phyloP scores from a whole-genome alignment of 1,284 basidiomycete genomes.

The Trichosporon ovoides region DNA sequence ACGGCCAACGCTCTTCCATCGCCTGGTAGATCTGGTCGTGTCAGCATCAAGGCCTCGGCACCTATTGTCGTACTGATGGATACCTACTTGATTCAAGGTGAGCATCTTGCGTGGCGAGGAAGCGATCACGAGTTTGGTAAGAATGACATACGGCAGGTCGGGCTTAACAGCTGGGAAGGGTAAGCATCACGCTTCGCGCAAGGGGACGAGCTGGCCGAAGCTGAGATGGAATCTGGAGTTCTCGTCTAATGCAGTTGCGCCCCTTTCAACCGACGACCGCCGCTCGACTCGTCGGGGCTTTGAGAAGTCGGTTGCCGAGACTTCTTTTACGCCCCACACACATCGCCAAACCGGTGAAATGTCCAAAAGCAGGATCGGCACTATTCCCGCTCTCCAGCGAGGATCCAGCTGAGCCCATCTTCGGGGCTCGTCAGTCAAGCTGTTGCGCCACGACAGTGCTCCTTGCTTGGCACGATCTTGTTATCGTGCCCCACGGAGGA shows the following conservation, averaged over 20 bases:
- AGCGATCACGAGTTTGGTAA: slow-evolving; percentile 30
- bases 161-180: slow-evolving; percentile 27
- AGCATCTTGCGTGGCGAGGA: slow-evolving; percentile 29
- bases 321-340: slow-evolving; percentile 1
- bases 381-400: not conserved
- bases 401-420: not conserved
- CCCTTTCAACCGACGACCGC: not conserved
- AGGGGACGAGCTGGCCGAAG: too few species aligned
- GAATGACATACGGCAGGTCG: slow-evolving; percentile 27
- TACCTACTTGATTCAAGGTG: slow-evolving; percentile 29
- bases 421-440: not conserved
- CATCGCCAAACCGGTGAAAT: not conserved
- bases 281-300: not conserved
- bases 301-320: not conserved
- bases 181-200: not conserved
- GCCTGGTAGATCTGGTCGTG: slow-evolving; percentile 30
- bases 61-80: too few species aligned
- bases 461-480: too few species aligned
- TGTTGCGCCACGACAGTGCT: too few species aligned
- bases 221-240: not conserved
- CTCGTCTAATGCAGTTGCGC: not conserved
- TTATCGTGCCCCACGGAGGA: too few species aligned
- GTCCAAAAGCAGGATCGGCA: not conserved
- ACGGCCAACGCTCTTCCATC: slow-evolving; percentile 34
- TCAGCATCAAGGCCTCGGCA: slow-evolving; percentile 1